phyloP scores from a whole-genome alignment of 148 eudicot species.

The Drosera capensis region DNA sequence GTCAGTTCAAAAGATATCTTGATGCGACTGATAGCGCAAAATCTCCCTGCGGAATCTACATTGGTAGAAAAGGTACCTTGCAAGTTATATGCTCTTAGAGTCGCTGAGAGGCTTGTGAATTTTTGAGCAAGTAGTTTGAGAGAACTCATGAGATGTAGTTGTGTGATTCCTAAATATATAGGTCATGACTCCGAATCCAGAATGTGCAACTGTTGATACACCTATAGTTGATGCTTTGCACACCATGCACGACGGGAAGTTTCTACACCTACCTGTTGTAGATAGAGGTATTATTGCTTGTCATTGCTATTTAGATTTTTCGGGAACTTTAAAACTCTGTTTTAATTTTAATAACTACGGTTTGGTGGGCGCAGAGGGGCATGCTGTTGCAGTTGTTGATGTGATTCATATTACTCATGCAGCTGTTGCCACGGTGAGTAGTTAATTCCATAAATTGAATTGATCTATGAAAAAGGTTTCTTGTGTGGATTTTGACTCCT shows the following conservation, averaged over 20 bases:
- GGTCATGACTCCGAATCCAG: slow-evolving; percentile 99
- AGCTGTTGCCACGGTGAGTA: slow-evolving; percentile 85
- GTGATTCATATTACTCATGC: slow-evolving; percentile 91
- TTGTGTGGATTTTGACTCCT: too few relatives aligned
- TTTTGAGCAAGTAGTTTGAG: neutral
- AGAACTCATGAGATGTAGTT: too few relatives aligned
- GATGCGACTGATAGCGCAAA: slow-evolving; percentile 76
- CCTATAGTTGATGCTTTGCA: slow-evolving; percentile 97
- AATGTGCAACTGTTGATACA: slow-evolving; percentile 82
- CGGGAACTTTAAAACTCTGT: neutral
- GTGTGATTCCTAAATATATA: too few relatives aligned
- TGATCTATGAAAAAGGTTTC: too few relatives aligned
- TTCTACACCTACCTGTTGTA: slow-evolving; percentile 89
- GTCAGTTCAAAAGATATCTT: slow-evolving; percentile 84
- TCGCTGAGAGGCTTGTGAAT: neutral
- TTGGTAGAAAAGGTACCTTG: slow-evolving; percentile 63
- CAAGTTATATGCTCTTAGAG: neutral
- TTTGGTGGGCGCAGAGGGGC: slow-evolving; percentile 49
- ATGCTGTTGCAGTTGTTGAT: slow-evolving; percentile 79
- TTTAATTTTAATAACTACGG: slow-evolving; percentile 8
- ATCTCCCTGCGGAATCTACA: slow-evolving; percentile 75
- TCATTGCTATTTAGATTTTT: neutral
- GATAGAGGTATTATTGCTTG: slow-evolving; percentile 51
- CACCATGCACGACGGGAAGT: slow-evolving; percentile 91
- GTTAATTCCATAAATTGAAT: neutral